Evolutionary conservation across 1,139 yeast genomes (phyloP).

Genomic region (Pichia sp.): DNA sequence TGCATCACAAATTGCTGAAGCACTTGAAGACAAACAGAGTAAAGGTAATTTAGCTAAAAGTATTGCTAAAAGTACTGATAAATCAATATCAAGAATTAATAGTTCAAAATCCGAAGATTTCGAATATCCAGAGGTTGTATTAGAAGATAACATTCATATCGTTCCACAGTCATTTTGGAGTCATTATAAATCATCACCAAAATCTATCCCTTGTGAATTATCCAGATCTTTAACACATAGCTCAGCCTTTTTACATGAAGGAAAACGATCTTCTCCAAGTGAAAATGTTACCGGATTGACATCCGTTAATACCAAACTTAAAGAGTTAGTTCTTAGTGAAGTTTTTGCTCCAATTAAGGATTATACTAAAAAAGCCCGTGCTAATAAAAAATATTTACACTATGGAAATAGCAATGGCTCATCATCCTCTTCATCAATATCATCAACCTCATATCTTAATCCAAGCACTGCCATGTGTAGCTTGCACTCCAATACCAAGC

Average conservation of each 20-base stretch:
- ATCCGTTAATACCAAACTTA: slow-evolving; percentile 55
- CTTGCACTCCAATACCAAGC: too few relatives aligned
- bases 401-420: slow-evolving; percentile 12
- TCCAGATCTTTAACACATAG: background rate
- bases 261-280: slow-evolving; percentile 5
- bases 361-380: slow-evolving; percentile 23
- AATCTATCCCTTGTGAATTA: background rate
- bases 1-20: background rate
- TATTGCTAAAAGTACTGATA: background rate
- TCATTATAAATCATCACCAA: slow-evolving; percentile 50
- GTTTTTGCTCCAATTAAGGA: slow-evolving; percentile 54
- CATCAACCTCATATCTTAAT: slow-evolving; percentile 2
- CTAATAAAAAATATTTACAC: slow-evolving; percentile 11
- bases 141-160: slow-evolving; percentile 85
- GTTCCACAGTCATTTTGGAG: slow-evolving; percentile 74
- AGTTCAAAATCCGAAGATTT: slow-evolving; percentile 5
- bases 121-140: slow-evolving; percentile 62
- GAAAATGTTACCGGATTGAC: slow-evolving; percentile 49
- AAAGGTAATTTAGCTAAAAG: background rate
- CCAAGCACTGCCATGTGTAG: too few relatives aligned
- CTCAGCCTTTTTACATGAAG: background rate
- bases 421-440: slow-evolving; percentile 11
- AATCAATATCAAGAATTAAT: background rate
- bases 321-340: slow-evolving; percentile 61
- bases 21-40: too few relatives aligned